Evolutionary conservation across 352 stramenopile genomes (phyloP), one percentile per base, ranked within the genome.

Genomic region (Phytophthora agathidicida): DNA sequence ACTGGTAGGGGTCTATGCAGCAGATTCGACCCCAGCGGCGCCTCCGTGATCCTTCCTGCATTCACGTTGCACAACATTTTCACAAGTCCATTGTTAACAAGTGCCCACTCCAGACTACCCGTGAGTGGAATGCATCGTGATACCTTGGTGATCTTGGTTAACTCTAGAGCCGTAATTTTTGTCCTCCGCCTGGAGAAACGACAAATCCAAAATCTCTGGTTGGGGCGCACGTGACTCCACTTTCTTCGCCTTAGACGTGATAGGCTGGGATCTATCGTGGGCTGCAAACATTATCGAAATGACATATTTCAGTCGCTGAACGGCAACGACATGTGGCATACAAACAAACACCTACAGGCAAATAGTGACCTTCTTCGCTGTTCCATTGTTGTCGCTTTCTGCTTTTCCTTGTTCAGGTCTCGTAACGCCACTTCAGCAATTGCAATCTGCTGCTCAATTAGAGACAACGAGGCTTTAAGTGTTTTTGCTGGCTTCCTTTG

Each of bases 401-500:
- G 22, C 7, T 28, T 28, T 36, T 48, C 50, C 4, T 46, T 35
- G 10, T 42, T 26, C 20, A 65, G 36, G 16, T 32, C 31, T 41
- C 30, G 28, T 10, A 53, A 7, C 2, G 41, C 28, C 7, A 38
- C 39, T 20, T 65, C 27, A 20, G 55, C 45, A 14, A 27, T 13
- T 22, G 55, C 46, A 3, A 65, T 58, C 3, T 32, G n/a, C 46
- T 65, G 55, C 5, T 65, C 55, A 32, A 64, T 23, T 4, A 64
- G 33, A 9, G 53, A 33, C 26, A 46, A 43, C 16, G 37, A 8
- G 7, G 16, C 13, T 13, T 57, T 49, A 14, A 16, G 41, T 27
- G 7, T 49, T 27, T 23, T 20, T 23, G 26, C 5, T 37, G 31
- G 44, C 20, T 39, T 64, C 30, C 9, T 37, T 4, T 23, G 33